Evolutionary conservation across 345 rosid species (phyloP).

Genomic region (Litchi chinensis): DNA sequence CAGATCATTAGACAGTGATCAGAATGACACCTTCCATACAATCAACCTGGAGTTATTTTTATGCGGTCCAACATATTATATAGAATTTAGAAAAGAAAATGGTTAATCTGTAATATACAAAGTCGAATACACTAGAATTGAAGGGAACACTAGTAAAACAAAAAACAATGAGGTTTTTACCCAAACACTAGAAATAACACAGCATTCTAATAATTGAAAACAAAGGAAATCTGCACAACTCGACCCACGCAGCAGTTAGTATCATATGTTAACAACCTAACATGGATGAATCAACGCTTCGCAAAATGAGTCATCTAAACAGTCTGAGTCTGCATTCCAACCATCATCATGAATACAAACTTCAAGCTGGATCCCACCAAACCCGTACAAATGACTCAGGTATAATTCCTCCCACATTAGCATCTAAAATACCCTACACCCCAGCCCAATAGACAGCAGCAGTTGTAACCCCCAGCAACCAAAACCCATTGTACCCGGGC

Average conservation of each 20-base stretch:
- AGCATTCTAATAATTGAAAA: constrained; percentile 10
- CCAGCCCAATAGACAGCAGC: constrained; percentile 24
- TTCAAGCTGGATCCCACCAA: constrained; percentile 31
- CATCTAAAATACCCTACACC: constrained; percentile 53
- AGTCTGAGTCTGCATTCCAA: constrained; percentile 34
- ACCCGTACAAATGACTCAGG: constrained; percentile 33
- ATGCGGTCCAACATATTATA: too few species aligned
- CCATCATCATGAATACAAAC: constrained; percentile 31
- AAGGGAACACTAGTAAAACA: too few species aligned
- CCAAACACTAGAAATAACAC: constrained; percentile 12
- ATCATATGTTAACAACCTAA: constrained; percentile 21
- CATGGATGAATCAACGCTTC: constrained; percentile 28
- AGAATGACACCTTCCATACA: too few species aligned
- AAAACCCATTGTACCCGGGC: constrained; percentile 16
- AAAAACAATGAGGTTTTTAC: neutral
- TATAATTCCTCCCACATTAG: constrained; percentile 44
- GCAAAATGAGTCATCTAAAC: constrained; percentile 40
- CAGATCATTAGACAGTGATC: too few species aligned
- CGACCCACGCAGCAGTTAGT: constrained; percentile 14
- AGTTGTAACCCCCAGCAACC: constrained; percentile 26
- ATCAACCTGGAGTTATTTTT: too few species aligned
- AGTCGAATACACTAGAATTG: too few species aligned
- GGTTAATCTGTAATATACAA: too few species aligned
- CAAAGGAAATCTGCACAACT: constrained; percentile 36
- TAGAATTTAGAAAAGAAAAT: too few species aligned